Evolutionary conservation across 805 yeast genomes (phyloP).

Genomic region (Saccharomyces mikatae): DNA sequence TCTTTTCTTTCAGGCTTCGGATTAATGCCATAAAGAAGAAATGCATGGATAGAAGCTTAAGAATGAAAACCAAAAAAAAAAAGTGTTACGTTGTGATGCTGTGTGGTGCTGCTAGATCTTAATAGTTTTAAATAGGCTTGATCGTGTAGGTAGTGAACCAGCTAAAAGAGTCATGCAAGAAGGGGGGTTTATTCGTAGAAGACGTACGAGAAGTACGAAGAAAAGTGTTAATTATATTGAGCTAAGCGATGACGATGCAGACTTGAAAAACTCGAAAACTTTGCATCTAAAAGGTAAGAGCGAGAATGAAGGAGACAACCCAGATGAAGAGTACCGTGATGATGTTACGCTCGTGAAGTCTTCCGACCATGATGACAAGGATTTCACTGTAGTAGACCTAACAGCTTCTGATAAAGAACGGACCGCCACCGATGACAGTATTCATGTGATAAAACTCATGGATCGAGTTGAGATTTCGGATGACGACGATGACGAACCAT

Average conservation of each 20-base stretch:
- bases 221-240: constrained; percentile 33
- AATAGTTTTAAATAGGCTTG: not conserved
- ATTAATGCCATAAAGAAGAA: not conserved
- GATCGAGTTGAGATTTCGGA: constrained; percentile 4
- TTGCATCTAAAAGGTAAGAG: not conserved
- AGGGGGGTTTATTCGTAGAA: constrained; percentile 29
- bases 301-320: not conserved
- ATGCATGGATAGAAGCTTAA: not conserved
- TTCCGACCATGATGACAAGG: constrained; percentile 1
- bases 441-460: not conserved
- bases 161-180: constrained; percentile 13
- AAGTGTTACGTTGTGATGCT: not conserved
- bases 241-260: constrained; percentile 16
- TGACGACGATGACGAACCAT: constrained; percentile 15
- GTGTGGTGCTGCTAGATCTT: not conserved
- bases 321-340: constrained; percentile 1
- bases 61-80: not conserved
- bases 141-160: not conserved
- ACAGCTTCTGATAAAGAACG: not conserved
- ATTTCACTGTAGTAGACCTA: not conserved
- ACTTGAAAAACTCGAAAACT: not conserved
- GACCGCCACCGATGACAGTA: not conserved
- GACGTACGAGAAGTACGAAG: constrained; percentile 22
- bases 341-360: constrained; percentile 1
- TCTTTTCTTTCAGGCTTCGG: not conserved